phyloP scores from a whole-genome alignment of 176 grass and related monocot genomes.

The Puccinellia tenuiflora region DNA sequence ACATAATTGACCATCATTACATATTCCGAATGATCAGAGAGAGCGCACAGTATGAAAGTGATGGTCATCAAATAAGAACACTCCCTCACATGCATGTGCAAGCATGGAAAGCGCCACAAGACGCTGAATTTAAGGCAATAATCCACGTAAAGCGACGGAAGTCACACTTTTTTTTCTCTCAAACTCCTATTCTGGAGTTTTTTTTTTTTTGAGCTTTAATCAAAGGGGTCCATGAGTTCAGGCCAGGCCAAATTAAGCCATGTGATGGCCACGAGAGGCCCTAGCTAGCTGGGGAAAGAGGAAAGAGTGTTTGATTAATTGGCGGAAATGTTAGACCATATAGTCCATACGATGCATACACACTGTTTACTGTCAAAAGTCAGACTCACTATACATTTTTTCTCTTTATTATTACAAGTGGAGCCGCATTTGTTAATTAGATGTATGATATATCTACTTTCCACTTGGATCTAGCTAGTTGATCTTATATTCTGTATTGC shows the following conservation, averaged over 20 bases:
- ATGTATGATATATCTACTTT: not conserved
- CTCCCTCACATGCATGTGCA: not conserved
- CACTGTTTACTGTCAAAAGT: not conserved
- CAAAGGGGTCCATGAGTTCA: not conserved
- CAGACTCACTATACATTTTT: not conserved
- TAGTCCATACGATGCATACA: not conserved
- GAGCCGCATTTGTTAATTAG: not conserved
- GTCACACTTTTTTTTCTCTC: not conserved
- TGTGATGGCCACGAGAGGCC: conserved; percentile 13
- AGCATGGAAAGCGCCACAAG: not conserved
- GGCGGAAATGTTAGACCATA: conserved; percentile 14
- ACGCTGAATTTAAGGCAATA: not conserved
- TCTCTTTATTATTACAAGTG: not conserved
- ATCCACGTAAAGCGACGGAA: not conserved
- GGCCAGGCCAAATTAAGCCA: not conserved
- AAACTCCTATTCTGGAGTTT: not conserved
- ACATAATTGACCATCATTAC: conserved; percentile 1
- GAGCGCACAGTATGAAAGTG: conserved; percentile 4
- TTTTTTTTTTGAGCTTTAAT: not conserved
- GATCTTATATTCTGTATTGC: not conserved
- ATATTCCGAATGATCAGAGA: not conserved
- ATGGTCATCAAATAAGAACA: not conserved
- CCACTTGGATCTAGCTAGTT: not conserved
- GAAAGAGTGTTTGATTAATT: not conserved
- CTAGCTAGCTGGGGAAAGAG: not conserved